phyloP scores from a whole-genome alignment of 2,329 filamentous ascomycete genomes.

The Teratosphaeria zuluensis region DNA sequence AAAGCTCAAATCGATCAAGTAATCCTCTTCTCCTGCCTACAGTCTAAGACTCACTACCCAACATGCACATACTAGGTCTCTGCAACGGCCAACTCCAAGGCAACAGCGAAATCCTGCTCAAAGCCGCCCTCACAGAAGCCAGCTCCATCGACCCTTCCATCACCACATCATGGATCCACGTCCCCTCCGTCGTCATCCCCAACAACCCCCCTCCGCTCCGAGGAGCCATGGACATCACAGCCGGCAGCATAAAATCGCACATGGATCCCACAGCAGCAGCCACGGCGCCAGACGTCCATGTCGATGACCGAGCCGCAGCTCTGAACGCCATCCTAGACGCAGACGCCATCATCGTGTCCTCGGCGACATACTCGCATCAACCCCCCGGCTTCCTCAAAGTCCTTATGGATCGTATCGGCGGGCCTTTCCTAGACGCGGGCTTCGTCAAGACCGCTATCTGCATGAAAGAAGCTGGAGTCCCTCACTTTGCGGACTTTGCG shows the following conservation, averaged over 20 bases:
- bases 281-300: neutral
- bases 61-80: conserved; percentile 8
- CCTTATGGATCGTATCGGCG: conserved; percentile 5
- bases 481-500: neutral
- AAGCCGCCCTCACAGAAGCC: conserved; percentile 5
- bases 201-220: conserved; percentile 2
- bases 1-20: neutral
- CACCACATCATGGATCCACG: conserved; percentile 8
- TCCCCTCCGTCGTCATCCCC: conserved; percentile 7
- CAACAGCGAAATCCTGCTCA: conserved; percentile 8
- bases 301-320: conserved; percentile 8
- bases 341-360: conserved; percentile 8
- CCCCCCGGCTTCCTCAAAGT: conserved; percentile 7
- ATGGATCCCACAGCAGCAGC: conserved; percentile 1
- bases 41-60: neutral
- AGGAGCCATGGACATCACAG: conserved; percentile 2
- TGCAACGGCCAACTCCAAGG: conserved; percentile 4
- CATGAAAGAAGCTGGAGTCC: conserved; percentile 1
- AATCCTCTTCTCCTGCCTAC: neutral
- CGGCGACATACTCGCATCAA: conserved; percentile 8
- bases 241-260: neutral
- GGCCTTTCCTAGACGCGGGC: conserved; percentile 2
- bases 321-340: conserved; percentile 8
- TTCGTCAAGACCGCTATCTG: conserved; percentile 1
- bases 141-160: conserved; percentile 2